phyloP scores from a whole-genome alignment of 805 yeast species.

The Candida chilensis region DNA sequence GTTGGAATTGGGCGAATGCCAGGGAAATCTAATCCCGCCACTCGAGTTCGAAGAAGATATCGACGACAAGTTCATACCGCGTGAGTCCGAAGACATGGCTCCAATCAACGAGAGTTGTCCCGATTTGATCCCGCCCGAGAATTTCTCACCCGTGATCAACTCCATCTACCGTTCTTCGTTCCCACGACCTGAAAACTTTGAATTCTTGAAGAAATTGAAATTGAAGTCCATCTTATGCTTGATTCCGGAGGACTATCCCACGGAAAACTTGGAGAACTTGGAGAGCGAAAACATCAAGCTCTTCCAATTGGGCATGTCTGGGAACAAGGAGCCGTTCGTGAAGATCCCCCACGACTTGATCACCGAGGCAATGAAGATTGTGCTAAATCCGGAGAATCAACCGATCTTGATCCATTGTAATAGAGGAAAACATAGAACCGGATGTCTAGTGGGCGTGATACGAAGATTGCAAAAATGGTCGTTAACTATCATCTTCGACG shows the following conservation, averaged over 20 bases:
- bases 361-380: conserved; percentile 73
- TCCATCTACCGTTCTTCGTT: conserved; percentile 81
- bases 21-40: too few species aligned
- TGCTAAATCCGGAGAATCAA: conserved; percentile 78
- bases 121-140: conserved; percentile 67
- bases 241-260: conserved; percentile 89
- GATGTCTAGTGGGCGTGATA: conserved; percentile 90
- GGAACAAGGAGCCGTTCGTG: conserved; percentile 92
- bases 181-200: conserved; percentile 79
- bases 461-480: conserved; percentile 90
- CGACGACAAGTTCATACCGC: neutral
- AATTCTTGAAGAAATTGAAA: conserved; percentile 50
- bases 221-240: conserved; percentile 74
- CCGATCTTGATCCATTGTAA: conserved; percentile 93
- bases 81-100: neutral
- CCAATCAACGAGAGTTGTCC: neutral
- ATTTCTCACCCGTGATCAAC: conserved; percentile 73
- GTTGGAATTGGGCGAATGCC: too few species aligned
- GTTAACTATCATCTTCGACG: conserved; percentile 88
- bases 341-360: conserved; percentile 58
- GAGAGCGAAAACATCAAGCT: conserved; percentile 52
- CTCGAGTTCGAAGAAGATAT: conserved; percentile 1
- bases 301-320: conserved; percentile 88
- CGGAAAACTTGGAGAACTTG: conserved; percentile 60
- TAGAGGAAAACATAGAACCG: conserved; percentile 94